Percentiles rank a stretch among this genome's conserved stretches.
Evolutionary conservation across 192 early-diverging fungal species (phyloP).

Genomic region (Funneliformis mosseae): DNA sequence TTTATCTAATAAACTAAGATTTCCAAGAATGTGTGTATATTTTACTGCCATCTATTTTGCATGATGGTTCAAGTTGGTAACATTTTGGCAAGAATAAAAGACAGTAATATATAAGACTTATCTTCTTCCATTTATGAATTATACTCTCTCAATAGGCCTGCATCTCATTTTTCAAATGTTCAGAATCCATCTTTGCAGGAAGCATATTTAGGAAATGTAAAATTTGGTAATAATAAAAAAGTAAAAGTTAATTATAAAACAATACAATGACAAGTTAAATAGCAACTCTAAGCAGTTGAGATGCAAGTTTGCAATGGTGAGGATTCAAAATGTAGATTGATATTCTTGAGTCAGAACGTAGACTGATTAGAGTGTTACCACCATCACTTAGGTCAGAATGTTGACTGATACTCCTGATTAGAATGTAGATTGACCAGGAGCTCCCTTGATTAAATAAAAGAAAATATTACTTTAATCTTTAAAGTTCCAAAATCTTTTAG

Average conservation of each 20-base stretch:
- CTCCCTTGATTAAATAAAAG: slow-evolving; percentile 24
- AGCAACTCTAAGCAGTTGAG: background rate
- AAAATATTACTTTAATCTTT: slow-evolving; percentile 8
- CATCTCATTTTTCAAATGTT: slow-evolving; percentile 8
- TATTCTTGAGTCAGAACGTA: slow-evolving; percentile 3
- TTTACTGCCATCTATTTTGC: slow-evolving; percentile 15
- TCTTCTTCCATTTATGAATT: slow-evolving; percentile 23
- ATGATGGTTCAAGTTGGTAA: background rate
- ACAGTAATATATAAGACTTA: slow-evolving; percentile 20
- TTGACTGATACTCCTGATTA: slow-evolving; percentile 17
- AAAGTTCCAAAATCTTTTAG: slow-evolving; percentile 21
- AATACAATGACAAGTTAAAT: background rate
- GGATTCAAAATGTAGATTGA: slow-evolving; percentile 4
- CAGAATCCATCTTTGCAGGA: slow-evolving; percentile 3
- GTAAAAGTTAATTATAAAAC: background rate
- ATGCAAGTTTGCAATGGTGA: slow-evolving; percentile 15
- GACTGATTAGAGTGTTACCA: slow-evolving; percentile 15
- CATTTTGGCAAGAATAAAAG: slow-evolving; percentile 7
- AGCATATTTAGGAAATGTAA: too few relatives aligned
- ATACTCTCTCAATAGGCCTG: slow-evolving; percentile 14
- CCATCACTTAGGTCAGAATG: slow-evolving; percentile 21
- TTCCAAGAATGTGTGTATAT: slow-evolving; percentile 20
- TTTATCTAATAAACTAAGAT: slow-evolving; percentile 13
- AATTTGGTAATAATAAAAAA: too few relatives aligned
- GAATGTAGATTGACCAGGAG: slow-evolving; percentile 8